Conservation (phyloP, 768 basidiomycete species). For the Rossbeevera mucosa region DNA sequence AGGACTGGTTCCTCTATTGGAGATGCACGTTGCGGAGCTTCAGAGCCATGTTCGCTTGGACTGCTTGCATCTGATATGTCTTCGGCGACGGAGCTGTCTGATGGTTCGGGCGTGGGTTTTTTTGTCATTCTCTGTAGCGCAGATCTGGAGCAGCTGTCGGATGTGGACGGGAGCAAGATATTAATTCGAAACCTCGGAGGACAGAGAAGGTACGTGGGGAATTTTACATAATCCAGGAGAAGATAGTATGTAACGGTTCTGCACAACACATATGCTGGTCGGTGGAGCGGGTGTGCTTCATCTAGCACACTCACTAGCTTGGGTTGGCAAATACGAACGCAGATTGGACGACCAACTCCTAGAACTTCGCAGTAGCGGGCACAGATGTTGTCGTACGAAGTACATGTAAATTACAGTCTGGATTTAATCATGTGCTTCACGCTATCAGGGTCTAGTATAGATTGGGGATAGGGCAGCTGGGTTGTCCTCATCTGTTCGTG, state of each 20-base stretch:
- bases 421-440: constrained; percentile 50
- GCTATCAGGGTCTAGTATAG: constrained; percentile 59
- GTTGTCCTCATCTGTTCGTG: constrained; percentile 46
- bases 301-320: no score
- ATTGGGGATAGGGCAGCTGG: constrained; percentile 57
- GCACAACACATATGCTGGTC: no score
- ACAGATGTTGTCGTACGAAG: not conserved
- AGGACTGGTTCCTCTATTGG: constrained; percentile 40
- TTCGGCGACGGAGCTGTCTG: constrained; percentile 23
- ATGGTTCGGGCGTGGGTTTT: constrained; percentile 15
- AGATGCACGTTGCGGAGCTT: constrained; percentile 4
- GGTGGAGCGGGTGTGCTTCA: no score
- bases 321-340: no score
- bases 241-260: no score
- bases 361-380: no score
- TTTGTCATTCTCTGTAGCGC: constrained; percentile 23
- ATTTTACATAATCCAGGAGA: no score
- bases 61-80: constrained; percentile 16
- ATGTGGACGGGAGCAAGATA: constrained; percentile 24
- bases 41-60: constrained; percentile 6
- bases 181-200: not conserved
- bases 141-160: constrained; percentile 25
- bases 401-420: constrained; percentile 21
- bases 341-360: no score
- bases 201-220: no score